Base-by-base conservation (phyloP, 352 stramenopile genomes). In the Phytophthora pinifolia region DNA sequence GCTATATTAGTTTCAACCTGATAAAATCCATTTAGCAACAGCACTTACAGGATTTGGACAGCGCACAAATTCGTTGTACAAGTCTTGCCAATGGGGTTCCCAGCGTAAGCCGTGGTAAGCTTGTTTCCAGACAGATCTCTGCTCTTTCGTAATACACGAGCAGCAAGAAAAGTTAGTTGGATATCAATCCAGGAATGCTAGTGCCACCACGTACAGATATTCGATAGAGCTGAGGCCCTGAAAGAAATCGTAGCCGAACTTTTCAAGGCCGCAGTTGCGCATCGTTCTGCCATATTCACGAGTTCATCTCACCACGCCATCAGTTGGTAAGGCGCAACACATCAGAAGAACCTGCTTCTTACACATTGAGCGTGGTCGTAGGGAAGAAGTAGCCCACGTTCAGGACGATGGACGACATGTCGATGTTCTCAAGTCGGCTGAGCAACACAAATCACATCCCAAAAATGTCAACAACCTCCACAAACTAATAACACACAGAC, bases 91-190 rank as follows among this genome's bases (percentile, higher is more conserved):
- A 68, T 52, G 9, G 53, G 63, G 25, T 59, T 67, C 4, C 65
- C 66, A 12, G 63, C 63, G 43, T 78, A 78, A 9, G 74, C 30
- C 6, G 46, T 72, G 20, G 34, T 43, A 18, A 83, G 39, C 1
- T 67, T 59, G 47, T 79, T 80, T 31, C 41, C 46, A 9, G 66
- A 76, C 2, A 83, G 25, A 56, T 80, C 67, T 2, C 73, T 83
- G 42, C 6, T 46, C 53, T 29, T 32, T 43, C 31, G 17, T 12
- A 17, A 61, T 27, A 27, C 22, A 27, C 14, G 42, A 30, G 34
- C 8, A 8, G 3, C 18, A 49, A 20, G 7, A 14, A 43, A 31
- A 25, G 15, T 36, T 51, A 41, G 44, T 30, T 31, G 18, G 17
- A 27, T 8, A 3, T 15, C 13, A 38, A 17, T 17, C 20, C 15